phyloP scores from a whole-genome alignment of 495 filamentous ascomycete genomes.

The Tuber indicum region DNA sequence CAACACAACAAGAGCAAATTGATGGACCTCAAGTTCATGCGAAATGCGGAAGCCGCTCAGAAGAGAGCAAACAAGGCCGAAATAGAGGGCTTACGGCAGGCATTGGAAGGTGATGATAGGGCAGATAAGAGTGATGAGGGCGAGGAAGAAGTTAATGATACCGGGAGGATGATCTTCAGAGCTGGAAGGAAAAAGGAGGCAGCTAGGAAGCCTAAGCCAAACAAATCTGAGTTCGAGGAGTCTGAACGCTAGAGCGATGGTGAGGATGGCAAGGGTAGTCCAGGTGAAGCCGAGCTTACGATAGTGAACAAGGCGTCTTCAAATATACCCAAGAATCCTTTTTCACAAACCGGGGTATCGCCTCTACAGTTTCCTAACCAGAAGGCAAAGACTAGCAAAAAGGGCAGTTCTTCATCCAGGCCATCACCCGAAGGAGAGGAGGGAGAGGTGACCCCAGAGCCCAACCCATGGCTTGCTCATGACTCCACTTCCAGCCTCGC shows the following conservation, averaged over 20 bases:
- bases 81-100: too few relatives aligned
- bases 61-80: too few relatives aligned
- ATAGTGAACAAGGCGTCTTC: conserved; percentile 22
- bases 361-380: neutral
- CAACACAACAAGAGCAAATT: too few relatives aligned
- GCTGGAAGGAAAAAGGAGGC: too few relatives aligned
- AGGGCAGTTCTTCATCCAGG: neutral
- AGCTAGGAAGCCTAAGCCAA: too few relatives aligned
- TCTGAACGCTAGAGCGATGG: conserved; percentile 16
- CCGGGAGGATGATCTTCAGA: too few relatives aligned
- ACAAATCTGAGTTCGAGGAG: too few relatives aligned
- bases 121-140: too few relatives aligned
- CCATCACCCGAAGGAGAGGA: neutral
- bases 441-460: conserved; percentile 35
- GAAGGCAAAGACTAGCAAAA: conserved; percentile 7
- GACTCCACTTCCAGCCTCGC: conserved; percentile 9
- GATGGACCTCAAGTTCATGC: too few relatives aligned
- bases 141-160: too few relatives aligned
- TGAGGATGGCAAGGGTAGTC: conserved; percentile 50
- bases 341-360: conserved; percentile 16
- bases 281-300: conserved; percentile 40
- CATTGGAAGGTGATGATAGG: too few relatives aligned
- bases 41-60: too few relatives aligned
- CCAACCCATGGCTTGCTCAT: conserved; percentile 49
- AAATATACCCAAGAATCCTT: conserved; percentile 22